phyloP scores from a whole-genome alignment of 441 rosid genomes.

The Metrosideros polymorpha region DNA sequence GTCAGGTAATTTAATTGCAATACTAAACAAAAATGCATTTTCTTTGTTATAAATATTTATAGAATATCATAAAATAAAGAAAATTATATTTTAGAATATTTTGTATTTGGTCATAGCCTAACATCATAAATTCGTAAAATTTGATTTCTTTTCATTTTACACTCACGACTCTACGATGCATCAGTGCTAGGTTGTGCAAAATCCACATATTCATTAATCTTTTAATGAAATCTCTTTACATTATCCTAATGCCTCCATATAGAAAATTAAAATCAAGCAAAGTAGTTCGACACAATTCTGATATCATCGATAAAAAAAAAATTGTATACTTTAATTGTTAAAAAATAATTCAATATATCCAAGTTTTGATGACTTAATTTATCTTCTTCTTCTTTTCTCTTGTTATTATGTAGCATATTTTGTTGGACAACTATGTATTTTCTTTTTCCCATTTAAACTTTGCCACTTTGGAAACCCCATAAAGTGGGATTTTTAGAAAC shows the following conservation, averaged over 20 bases:
- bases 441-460: no score
- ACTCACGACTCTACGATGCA: neutral
- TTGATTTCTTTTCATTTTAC: neutral
- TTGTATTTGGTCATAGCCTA: neutral
- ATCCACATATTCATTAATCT: neutral
- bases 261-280: neutral
- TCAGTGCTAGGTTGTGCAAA: neutral
- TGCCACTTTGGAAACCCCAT: no score
- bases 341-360: no score
- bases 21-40: no score
- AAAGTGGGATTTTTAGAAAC: no score
- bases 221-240: neutral
- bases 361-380: no score
- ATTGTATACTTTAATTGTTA: neutral
- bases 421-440: no score
- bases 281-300: neutral
- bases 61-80: no score
- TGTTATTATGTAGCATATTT: no score
- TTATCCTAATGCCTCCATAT: neutral
- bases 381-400: no score
- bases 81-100: neutral
- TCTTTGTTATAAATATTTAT: no score
- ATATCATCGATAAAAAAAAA: neutral
- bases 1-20: no score
- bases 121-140: neutral